phyloP scores from a whole-genome alignment of 805 yeast genomes.

The Metschnikowia drakensbergensis region DNA sequence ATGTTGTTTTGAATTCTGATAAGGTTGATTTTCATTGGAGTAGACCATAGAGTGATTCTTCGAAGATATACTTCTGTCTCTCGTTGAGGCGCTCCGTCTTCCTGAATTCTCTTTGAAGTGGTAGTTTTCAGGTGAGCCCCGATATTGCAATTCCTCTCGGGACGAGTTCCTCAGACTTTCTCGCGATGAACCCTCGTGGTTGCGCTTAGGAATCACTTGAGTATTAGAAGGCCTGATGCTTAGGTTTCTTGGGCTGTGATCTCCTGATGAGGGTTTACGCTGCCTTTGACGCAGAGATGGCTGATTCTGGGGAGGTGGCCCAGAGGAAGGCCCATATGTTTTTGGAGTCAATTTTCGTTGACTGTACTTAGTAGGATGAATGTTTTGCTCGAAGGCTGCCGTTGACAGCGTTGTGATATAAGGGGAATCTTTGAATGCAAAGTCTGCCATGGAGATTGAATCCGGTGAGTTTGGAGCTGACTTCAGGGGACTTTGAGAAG shows the following conservation, averaged over 20 bases:
- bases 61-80: neutral
- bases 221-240: neutral
- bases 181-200: neutral
- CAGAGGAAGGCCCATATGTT: conserved; percentile 2
- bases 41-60: neutral
- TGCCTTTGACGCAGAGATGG: neutral
- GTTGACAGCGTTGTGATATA: conserved; percentile 17
- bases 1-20: neutral
- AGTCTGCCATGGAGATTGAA: conserved; percentile 4
- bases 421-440: conserved; percentile 20
- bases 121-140: neutral
- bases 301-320: conserved; percentile 1
- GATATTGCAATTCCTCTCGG: neutral
- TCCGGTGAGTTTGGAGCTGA: neutral
- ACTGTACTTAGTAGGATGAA: conserved; percentile 13
- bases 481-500: conserved; percentile 4
- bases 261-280: neutral
- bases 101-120: neutral
- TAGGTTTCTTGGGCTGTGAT: neutral
- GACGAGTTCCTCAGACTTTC: neutral
- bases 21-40: neutral
- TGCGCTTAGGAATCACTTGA: neutral
- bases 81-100: neutral
- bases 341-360: conserved; percentile 13
- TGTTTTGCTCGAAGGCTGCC: conserved; percentile 10